Conservation (phyloP, 352 stramenopile species). For the Globisporangium acanthophoron region DNA sequence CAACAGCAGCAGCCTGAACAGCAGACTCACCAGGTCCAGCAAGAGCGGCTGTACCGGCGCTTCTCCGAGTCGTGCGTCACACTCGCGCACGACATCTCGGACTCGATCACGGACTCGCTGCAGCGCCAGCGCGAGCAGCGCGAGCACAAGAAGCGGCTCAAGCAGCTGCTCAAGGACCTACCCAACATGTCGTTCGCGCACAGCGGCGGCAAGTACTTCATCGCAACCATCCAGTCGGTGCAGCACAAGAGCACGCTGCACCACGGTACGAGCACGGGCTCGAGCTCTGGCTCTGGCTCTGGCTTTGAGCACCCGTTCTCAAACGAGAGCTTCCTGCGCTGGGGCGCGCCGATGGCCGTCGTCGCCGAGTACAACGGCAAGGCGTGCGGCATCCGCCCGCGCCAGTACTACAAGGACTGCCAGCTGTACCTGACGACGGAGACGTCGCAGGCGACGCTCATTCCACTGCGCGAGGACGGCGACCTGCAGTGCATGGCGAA, state of each 20-base stretch:
- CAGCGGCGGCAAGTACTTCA: constrained; percentile 49
- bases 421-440: constrained; percentile 71
- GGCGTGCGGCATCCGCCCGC: constrained; percentile 51
- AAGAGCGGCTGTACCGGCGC: constrained; percentile 5
- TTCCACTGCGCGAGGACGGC: constrained; percentile 58
- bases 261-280: neutral
- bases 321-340: constrained; percentile 40
- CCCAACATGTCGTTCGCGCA: constrained; percentile 76
- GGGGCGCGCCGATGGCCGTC: constrained; percentile 57
- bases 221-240: constrained; percentile 41
- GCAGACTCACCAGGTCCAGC: neutral
- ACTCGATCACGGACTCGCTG: constrained; percentile 27
- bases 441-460: constrained; percentile 46
- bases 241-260: constrained; percentile 17
- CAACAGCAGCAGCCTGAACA: neutral
- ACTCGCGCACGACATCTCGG: constrained; percentile 21
- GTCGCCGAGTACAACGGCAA: constrained; percentile 48
- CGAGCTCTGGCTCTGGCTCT: neutral
- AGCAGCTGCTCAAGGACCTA: constrained; percentile 55
- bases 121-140: constrained; percentile 42
- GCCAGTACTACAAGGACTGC: constrained; percentile 76
- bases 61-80: constrained; percentile 34
- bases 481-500: constrained; percentile 65
- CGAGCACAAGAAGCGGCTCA: constrained; percentile 39
- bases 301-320: neutral